These are phyloP conservation scores for Neonectria hederae DNA, from an alignment of 2,329 filamentous ascomycete species.

Conservation along the genomic window DNA sequence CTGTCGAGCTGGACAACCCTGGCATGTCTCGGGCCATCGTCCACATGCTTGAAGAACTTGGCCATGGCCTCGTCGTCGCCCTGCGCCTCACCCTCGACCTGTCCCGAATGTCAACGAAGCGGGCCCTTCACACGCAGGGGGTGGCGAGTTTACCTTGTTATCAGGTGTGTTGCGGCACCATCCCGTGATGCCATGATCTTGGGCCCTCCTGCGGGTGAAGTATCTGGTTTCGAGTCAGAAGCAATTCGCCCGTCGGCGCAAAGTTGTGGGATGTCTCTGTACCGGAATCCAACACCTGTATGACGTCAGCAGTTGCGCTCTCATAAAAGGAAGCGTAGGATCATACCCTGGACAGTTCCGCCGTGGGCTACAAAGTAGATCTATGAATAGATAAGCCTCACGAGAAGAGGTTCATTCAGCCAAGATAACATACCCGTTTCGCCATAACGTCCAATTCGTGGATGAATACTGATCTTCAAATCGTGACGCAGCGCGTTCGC, in stretches of 20 bases:
- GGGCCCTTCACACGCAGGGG: neutral
- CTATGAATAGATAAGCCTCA: slow-evolving; percentile 47
- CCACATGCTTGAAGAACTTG: slow-evolving; percentile 77
- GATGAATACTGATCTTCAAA: neutral
- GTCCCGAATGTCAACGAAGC: slow-evolving; percentile 25
- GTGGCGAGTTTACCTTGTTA: slow-evolving; percentile 56
- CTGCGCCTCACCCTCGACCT: slow-evolving; percentile 93
- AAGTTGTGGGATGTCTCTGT: slow-evolving; percentile 15
- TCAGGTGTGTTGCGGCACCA: slow-evolving; percentile 70
- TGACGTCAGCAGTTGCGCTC: slow-evolving; percentile 42
- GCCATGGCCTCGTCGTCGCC: slow-evolving; percentile 72
- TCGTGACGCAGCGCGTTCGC: neutral
- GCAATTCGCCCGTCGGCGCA: neutral
- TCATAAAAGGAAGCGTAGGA: neutral
- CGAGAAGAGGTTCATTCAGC: neutral
- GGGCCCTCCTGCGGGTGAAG: slow-evolving; percentile 64
- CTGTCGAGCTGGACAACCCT: slow-evolving; percentile 79
- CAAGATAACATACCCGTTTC: slow-evolving; percentile 46
- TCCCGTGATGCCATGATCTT: slow-evolving; percentile 62
- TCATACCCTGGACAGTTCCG: slow-evolving; percentile 71
- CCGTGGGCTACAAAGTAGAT: slow-evolving; percentile 73
- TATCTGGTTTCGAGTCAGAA: slow-evolving; percentile 50
- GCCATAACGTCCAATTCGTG: slow-evolving; percentile 39
- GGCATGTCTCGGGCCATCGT: slow-evolving; percentile 77
- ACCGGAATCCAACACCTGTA: slow-evolving; percentile 67